phyloP scores from a whole-genome alignment of 768 basidiomycete genomes.

The Suillus variegatus region DNA sequence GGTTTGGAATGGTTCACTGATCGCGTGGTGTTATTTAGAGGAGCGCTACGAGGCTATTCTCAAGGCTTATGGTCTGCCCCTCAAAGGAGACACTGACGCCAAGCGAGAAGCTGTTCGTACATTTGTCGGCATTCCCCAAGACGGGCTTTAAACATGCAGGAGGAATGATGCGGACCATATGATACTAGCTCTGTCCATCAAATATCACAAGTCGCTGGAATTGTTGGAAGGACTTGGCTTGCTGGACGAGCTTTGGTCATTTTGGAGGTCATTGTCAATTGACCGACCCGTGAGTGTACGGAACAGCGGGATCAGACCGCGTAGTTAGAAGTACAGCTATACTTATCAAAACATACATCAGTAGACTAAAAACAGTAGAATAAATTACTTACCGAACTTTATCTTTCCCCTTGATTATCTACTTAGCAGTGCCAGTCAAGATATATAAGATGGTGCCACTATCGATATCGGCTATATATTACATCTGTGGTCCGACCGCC shows the following conservation, averaged over 20 bases:
- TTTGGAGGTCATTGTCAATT: neutral
- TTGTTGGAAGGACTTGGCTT: neutral
- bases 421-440: too few species aligned
- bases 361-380: neutral
- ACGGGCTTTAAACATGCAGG: conserved; percentile 14
- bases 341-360: neutral
- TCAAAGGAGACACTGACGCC: conserved; percentile 41
- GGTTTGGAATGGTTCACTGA: neutral
- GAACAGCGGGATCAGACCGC: neutral
- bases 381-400: neutral
- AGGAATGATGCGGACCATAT: neutral
- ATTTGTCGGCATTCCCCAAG: conserved; percentile 37
- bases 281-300: neutral
- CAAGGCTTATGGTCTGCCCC: conserved; percentile 33
- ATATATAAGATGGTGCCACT: too few species aligned
- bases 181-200: neutral
- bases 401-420: neutral
- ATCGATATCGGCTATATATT: too few species aligned
- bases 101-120: conserved; percentile 39
- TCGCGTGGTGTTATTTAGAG: conserved; percentile 25
- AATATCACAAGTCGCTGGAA: neutral
- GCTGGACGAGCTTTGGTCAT: neutral
- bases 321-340: neutral
- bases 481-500: neutral
- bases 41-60: conserved; percentile 42